Evolutionary conservation across 352 stramenopile species (phyloP).

Genomic region (Halophytophthora batemanensis): DNA sequence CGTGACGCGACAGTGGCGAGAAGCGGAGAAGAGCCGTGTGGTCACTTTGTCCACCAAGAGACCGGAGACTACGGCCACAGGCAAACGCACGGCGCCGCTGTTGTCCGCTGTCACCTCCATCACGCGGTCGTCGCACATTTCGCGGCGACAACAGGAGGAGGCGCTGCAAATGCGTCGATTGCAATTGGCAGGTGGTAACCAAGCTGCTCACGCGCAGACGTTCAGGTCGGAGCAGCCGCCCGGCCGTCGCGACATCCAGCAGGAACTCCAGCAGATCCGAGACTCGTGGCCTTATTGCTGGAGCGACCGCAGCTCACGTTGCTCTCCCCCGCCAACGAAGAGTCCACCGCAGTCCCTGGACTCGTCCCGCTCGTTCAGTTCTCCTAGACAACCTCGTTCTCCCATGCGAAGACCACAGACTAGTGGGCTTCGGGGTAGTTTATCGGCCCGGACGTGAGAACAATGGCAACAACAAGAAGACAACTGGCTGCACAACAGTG

Average conservation of each 20-base stretch:
- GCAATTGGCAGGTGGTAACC: conserved; percentile 7
- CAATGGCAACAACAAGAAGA: too few relatives aligned
- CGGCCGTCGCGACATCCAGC: conserved; percentile 29
- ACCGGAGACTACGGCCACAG: conserved; percentile 32
- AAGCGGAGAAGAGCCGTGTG: conserved; percentile 36
- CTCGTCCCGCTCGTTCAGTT: too few relatives aligned
- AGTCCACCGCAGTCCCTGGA: too few relatives aligned
- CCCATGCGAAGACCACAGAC: too few relatives aligned
- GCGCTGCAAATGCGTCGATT: conserved; percentile 13
- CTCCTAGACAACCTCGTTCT: too few relatives aligned
- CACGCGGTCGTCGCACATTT: conserved; percentile 48
- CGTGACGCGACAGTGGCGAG: conserved; percentile 51
- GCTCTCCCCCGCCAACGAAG: too few relatives aligned
- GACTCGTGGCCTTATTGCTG: conserved; percentile 68
- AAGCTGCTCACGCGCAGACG: neutral
- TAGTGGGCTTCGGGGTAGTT: too few relatives aligned
- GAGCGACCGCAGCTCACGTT: conserved; percentile 12
- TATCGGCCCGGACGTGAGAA: too few relatives aligned
- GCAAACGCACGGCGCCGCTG: conserved; percentile 12
- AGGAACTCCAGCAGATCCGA: conserved; percentile 60
- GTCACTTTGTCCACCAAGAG: conserved; percentile 23
- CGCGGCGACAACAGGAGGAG: conserved; percentile 30
- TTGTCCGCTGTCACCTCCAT: conserved; percentile 32
- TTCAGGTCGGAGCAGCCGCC: neutral
- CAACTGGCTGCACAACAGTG: too few relatives aligned